Conservation (phyloP, 2,329 filamentous ascomycete genomes). For the Cercospora zeae-maydis region DNA sequence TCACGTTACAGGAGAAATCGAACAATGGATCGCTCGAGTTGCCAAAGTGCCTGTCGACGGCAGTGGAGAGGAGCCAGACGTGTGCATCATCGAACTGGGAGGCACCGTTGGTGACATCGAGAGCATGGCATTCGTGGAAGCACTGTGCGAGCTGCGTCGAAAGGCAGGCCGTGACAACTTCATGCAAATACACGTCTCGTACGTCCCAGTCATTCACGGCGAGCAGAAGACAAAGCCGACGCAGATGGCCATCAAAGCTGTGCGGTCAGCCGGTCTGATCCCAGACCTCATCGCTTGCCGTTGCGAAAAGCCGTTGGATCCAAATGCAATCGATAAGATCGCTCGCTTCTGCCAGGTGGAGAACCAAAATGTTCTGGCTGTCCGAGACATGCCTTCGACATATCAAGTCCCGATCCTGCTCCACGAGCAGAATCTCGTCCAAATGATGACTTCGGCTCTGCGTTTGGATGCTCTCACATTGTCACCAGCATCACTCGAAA, state of each 20-base stretch:
- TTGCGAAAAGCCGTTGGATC: constrained; percentile 72
- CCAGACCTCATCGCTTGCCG: constrained; percentile 79
- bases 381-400: constrained; percentile 82
- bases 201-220: constrained; percentile 70
- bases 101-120: constrained; percentile 79
- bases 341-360: constrained; percentile 87
- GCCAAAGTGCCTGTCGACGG: constrained; percentile 83
- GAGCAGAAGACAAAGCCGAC: constrained; percentile 98
- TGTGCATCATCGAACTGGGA: constrained; percentile 77
- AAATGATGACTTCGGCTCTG: constrained; percentile 63
- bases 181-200: constrained; percentile 82
- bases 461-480: constrained; percentile 55
- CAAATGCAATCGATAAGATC: constrained; percentile 77
- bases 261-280: constrained; percentile 70
- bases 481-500: constrained; percentile 53
- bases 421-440: constrained; percentile 71
- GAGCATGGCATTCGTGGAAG: constrained; percentile 82
- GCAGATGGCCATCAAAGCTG: constrained; percentile 80
- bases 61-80: constrained; percentile 75
- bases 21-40: constrained; percentile 88
- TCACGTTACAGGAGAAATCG: constrained; percentile 85
- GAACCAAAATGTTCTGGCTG: constrained; percentile 75
- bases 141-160: constrained; percentile 72
- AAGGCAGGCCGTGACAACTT: constrained; percentile 75
- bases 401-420: constrained; percentile 96